Percentiles rank a stretch among this genome's conserved stretches.
Evolutionary conservation across 768 basidiomycete species (phyloP).

Genomic region (Boletus huronensis): DNA sequence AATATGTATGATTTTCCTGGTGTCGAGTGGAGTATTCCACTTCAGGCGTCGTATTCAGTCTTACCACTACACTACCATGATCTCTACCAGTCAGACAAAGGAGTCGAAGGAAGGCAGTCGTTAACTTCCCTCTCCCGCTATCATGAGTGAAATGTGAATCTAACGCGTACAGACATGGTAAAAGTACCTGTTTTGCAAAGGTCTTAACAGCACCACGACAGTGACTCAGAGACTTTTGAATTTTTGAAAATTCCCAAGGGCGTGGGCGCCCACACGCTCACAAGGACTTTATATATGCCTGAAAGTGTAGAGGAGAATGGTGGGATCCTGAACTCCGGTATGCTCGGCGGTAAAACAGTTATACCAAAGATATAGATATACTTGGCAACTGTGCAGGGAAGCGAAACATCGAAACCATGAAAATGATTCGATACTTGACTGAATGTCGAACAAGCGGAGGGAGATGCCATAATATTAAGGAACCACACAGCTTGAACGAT

Average conservation of each 20-base stretch:
- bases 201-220: background rate
- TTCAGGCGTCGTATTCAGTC: background rate
- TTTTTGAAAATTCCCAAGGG: background rate
- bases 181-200: background rate
- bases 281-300: background rate
- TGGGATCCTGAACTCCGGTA: background rate
- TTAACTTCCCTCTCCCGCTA: background rate
- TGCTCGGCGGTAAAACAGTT: background rate
- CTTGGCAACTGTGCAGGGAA: constrained; percentile 1
- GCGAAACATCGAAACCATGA: background rate
- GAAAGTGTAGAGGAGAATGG: background rate
- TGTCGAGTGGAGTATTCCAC: background rate
- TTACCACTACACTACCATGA: background rate
- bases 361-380: background rate
- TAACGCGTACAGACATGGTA: no score
- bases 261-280: background rate
- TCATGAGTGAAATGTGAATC: background rate
- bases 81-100: no score
- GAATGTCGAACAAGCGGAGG: background rate
- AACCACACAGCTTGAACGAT: background rate
- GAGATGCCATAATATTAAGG: constrained; percentile 4
- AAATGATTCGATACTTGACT: background rate
- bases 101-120: background rate
- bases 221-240: background rate
- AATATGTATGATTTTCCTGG: no score